phyloP scores from a whole-genome alignment of 495 filamentous ascomycete species.

The Poronia punctata region DNA sequence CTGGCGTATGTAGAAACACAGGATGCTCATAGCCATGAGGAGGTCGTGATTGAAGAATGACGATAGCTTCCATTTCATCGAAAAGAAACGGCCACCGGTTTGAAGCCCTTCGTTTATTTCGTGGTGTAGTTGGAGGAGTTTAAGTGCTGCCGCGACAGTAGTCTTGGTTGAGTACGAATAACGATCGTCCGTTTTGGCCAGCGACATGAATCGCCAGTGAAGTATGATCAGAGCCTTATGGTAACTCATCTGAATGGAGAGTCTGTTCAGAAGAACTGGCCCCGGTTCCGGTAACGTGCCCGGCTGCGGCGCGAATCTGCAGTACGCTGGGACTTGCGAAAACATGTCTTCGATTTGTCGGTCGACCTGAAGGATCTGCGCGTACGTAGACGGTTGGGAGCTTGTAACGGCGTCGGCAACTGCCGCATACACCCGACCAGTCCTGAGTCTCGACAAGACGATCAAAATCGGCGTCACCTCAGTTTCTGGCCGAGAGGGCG shows the following conservation, averaged over 20 bases:
- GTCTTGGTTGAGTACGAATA: conserved; percentile 28
- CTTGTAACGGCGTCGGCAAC: conserved; percentile 18
- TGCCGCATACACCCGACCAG: conserved; percentile 17
- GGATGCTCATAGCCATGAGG: conserved; percentile 32
- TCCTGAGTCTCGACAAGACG: conserved; percentile 20
- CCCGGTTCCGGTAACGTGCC: conserved; percentile 22
- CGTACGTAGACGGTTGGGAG: conserved; percentile 18
- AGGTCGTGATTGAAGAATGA: conserved; percentile 30
- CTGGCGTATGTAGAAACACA: conserved; percentile 28
- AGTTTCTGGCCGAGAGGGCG: conserved; percentile 29
- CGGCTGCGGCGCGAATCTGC: conserved; percentile 13
- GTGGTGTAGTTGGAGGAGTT: conserved; percentile 28
- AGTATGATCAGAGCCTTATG: conserved; percentile 25
- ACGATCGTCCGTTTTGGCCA: conserved; percentile 22
- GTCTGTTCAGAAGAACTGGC: conserved; percentile 27
- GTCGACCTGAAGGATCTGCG: conserved; percentile 27
- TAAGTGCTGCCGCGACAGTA: conserved; percentile 30
- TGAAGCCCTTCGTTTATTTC: conserved; percentile 29
- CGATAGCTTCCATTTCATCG: conserved; percentile 27
- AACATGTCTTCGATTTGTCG: conserved; percentile 21
- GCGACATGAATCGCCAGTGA: conserved; percentile 25
- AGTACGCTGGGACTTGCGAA: conserved; percentile 15
- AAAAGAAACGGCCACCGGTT: conserved; percentile 24
- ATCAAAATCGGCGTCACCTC: conserved; percentile 23
- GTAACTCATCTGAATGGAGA: conserved; percentile 25